phyloP scores from a whole-genome alignment of 139 green algal genomes.

The Eudorina sp. region DNA sequence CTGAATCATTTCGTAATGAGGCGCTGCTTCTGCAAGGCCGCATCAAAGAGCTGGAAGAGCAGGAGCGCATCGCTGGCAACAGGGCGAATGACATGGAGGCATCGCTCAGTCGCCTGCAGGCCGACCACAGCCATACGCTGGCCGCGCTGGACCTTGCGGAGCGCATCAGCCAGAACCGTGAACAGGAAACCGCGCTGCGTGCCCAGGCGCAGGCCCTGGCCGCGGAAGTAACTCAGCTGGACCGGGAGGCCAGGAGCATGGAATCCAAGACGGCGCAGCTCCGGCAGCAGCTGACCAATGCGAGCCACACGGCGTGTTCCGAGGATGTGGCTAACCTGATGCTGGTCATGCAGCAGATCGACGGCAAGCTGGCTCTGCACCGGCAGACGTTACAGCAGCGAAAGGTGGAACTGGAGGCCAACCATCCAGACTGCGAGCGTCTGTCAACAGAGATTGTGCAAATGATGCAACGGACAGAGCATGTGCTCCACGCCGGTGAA shows the following conservation, averaged over 20 bases:
- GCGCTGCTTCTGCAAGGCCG: constrained; percentile 14
- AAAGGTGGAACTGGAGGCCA: neutral
- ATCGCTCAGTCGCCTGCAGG: neutral
- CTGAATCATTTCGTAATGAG: constrained; percentile 34
- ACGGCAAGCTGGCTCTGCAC: neutral
- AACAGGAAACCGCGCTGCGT: neutral
- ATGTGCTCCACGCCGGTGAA: constrained; percentile 27
- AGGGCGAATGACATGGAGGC: neutral
- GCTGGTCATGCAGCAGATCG: constrained; percentile 26
- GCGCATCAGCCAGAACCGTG: neutral
- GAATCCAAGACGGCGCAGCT: constrained; percentile 39
- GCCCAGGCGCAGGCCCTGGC: neutral
- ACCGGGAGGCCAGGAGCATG: neutral
- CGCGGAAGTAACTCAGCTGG: neutral
- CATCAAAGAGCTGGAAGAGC: constrained; percentile 20
- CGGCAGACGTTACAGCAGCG: neutral
- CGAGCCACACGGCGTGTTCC: neutral
- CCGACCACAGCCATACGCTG: constrained; percentile 2
- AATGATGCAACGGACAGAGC: neutral
- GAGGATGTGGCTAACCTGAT: constrained; percentile 43
- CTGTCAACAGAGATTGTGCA: neutral
- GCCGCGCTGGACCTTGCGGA: constrained; percentile 14
- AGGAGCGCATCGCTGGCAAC: neutral
- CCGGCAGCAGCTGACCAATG: constrained; percentile 28
- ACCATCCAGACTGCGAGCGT: neutral